These are phyloP conservation scores for Komagataea norvegica DNA, from an alignment of 1,139 yeast species.

Conservation along the genomic window DNA sequence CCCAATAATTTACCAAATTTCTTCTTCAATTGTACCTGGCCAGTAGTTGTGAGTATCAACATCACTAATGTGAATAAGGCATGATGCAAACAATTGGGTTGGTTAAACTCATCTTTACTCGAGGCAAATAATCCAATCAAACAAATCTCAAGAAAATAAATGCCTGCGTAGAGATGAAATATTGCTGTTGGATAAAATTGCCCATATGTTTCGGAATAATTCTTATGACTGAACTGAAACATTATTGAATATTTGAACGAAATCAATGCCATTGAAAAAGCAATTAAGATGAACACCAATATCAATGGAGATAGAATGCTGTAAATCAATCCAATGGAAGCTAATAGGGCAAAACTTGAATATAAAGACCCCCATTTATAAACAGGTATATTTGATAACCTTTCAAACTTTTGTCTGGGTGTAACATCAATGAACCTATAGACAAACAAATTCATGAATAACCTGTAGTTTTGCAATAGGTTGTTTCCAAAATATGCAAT, in stretches of 20 bases:
- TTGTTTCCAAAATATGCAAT: conserved; percentile 67
- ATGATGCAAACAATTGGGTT: conserved; percentile 34
- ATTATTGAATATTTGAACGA: conserved; percentile 69
- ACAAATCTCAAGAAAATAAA: conserved; percentile 75
- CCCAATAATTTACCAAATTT: conserved; percentile 26
- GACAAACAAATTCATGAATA: conserved; percentile 38
- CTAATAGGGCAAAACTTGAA: conserved; percentile 71
- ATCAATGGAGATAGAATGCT: conserved; percentile 77
- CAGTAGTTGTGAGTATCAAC: conserved; percentile 36
- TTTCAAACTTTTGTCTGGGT: conserved; percentile 51
- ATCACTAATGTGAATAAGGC: conserved; percentile 45
- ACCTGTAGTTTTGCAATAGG: conserved; percentile 49
- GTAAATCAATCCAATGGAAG: conserved; percentile 71
- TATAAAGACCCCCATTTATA: conserved; percentile 75
- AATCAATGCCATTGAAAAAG: conserved; percentile 51
- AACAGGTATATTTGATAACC: conserved; percentile 40
- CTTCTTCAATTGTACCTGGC: conserved; percentile 35
- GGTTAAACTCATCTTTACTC: conserved; percentile 43
- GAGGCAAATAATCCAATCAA: conserved; percentile 69
- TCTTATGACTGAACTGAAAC: conserved; percentile 45
- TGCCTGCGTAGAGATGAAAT: conserved; percentile 69
- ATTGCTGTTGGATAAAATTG: conserved; percentile 67
- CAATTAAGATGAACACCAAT: conserved; percentile 53
- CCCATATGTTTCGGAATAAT: conserved; percentile 65
- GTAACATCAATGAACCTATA: conserved; percentile 44